Evolutionary conservation across 148 eudicot species (phyloP).

Genomic region (Fagopyrum tataricum): DNA sequence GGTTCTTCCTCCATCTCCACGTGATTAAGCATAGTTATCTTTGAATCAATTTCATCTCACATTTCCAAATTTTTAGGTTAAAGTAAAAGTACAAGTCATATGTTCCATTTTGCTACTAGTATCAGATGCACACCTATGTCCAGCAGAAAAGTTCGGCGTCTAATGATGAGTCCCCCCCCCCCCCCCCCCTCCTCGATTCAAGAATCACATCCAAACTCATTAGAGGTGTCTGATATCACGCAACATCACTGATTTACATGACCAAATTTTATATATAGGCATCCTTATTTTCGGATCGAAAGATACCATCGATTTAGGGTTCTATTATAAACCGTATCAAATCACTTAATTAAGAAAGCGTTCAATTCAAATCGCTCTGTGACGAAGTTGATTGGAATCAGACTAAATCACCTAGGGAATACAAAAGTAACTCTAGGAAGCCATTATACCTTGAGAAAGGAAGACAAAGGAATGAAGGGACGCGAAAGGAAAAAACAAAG

Average conservation of each 20-base stretch:
- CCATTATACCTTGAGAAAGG: neutral
- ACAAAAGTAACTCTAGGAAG: neutral
- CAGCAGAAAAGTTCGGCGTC: neutral
- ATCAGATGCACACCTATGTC: neutral
- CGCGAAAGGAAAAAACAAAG: neutral
- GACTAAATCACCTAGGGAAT: neutral
- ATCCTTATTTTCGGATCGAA: constrained; percentile 1
- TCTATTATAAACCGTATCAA: neutral
- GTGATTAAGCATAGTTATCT: neutral
- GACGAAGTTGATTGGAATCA: neutral
- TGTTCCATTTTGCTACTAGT: neutral
- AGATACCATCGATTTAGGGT: neutral
- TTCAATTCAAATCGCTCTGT: no score
- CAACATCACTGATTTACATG: neutral
- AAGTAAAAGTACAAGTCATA: neutral
- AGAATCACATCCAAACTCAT: neutral
- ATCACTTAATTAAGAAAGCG: neutral
- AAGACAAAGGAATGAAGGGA: neutral
- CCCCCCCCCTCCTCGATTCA: no score
- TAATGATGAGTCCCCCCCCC: neutral
- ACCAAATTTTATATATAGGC: neutral
- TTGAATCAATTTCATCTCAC: neutral
- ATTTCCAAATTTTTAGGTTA: neutral
- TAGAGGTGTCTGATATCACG: neutral
- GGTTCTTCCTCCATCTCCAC: neutral